A percentile compares a stretch with the other conserved stretches of the same genome.
phyloP scores from a whole-genome alignment of 2,329 filamentous ascomycete genomes.

The Endocalyx cinctus region DNA sequence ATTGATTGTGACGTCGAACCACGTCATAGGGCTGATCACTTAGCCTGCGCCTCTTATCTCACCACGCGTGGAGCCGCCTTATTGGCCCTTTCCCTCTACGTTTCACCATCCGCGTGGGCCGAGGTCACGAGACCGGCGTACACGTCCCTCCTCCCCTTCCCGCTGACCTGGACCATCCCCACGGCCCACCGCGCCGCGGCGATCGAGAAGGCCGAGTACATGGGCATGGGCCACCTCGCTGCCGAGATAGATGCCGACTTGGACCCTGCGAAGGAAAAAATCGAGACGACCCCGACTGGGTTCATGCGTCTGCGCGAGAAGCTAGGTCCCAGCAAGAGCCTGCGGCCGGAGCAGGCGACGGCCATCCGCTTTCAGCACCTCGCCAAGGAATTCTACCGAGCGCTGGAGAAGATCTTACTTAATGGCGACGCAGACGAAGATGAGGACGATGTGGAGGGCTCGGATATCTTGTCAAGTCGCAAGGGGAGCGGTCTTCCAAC shows the following conservation, averaged over 20 bases:
- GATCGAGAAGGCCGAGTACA: conserved; percentile 62
- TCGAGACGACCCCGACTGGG: conserved; percentile 26
- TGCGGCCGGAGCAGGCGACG: conserved; percentile 64
- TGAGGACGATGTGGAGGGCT: conserved; percentile 21
- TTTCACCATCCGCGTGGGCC: conserved; percentile 84
- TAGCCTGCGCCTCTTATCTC: conserved; percentile 64
- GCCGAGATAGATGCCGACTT: conserved; percentile 43
- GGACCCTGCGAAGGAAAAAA: conserved; percentile 26
- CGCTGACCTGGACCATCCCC: conserved; percentile 82
- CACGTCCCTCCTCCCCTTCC: conserved; percentile 75
- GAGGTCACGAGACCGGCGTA: conserved; percentile 74
- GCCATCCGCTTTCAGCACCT: conserved; percentile 74
- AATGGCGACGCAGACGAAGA: conserved; percentile 63
- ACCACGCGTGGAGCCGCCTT: conserved; percentile 70
- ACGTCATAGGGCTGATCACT: conserved; percentile 39
- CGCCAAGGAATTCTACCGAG: conserved; percentile 65
- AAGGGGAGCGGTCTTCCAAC: too few relatives aligned
- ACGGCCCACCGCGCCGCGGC: conserved; percentile 67
- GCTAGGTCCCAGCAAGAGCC: conserved; percentile 34
- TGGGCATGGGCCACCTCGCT: conserved; percentile 66
- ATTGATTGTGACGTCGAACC: conserved; percentile 36
- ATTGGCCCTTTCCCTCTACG: conserved; percentile 82
- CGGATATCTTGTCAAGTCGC: too few relatives aligned
- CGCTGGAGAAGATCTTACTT: too few relatives aligned
- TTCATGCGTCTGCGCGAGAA: conserved; percentile 28